Conservation (phyloP, 2,329 filamentous ascomycete genomes). For the Aspergillus niger region DNA sequence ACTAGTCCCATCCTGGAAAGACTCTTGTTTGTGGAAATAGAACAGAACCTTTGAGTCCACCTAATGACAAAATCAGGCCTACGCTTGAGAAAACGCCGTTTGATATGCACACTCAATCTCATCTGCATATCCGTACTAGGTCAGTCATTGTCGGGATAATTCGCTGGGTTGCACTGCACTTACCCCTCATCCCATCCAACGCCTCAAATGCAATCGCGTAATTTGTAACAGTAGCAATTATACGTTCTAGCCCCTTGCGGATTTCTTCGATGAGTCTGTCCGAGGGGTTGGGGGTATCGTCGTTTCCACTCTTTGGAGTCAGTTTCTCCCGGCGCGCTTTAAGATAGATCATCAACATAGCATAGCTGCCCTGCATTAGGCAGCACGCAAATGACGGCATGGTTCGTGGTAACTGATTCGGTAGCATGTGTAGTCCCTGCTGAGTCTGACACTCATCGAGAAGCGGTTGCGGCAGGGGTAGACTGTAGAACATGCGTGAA, state of each 20-base stretch:
- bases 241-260: conserved; percentile 39
- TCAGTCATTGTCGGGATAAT: not conserved
- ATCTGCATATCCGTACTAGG: conserved; percentile 27
- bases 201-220: conserved; percentile 48
- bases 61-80: not conserved
- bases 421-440: conserved; percentile 20
- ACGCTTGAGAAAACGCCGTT: conserved; percentile 41
- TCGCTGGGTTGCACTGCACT: not conserved
- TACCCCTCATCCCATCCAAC: conserved; percentile 48
- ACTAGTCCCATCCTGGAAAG: not conserved
- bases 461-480: conserved; percentile 42
- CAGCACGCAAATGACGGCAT: conserved; percentile 53
- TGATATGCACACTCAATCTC: conserved; percentile 47
- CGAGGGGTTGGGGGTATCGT: conserved; percentile 25
- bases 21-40: conserved; percentile 7
- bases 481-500: conserved; percentile 43
- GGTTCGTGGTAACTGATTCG: conserved; percentile 40
- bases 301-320: conserved; percentile 27
- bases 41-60: not conserved
- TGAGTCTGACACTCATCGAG: conserved; percentile 18
- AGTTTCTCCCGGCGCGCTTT: conserved; percentile 43
- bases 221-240: conserved; percentile 41
- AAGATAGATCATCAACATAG: conserved; percentile 50
- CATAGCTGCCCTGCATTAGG: conserved; percentile 51
- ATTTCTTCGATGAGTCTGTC: conserved; percentile 41